Evolutionary conservation across 495 filamentous ascomycete species (phyloP).

Genomic region (Talaromyces borbonicus): DNA sequence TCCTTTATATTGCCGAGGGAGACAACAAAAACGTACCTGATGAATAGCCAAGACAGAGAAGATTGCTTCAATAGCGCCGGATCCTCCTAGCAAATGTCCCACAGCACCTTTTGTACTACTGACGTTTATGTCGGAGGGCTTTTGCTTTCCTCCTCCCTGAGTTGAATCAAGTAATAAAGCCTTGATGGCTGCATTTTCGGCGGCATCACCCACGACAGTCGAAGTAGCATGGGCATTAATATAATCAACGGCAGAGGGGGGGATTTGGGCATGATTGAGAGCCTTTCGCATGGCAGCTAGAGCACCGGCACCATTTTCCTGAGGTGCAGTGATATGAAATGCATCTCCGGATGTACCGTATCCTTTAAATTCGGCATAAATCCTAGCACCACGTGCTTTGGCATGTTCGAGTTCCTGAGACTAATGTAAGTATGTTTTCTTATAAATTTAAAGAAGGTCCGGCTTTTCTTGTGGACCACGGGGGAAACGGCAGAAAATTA

Average conservation of each 20-base stretch:
- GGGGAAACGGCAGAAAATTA: not conserved
- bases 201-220: conserved; percentile 74
- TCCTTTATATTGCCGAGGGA: no score
- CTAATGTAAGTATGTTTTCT: not conserved
- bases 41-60: conserved; percentile 71
- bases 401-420: conserved; percentile 77
- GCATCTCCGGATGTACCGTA: conserved; percentile 87
- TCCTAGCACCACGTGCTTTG: conserved; percentile 60
- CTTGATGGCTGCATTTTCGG: conserved; percentile 80
- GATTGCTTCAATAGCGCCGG: conserved; percentile 80
- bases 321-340: conserved; percentile 84
- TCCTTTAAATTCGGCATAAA: conserved; percentile 83
- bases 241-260: conserved; percentile 70
- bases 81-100: conserved; percentile 84
- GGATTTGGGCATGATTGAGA: conserved; percentile 58
- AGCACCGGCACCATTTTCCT: conserved; percentile 70
- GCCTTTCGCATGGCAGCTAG: conserved; percentile 77
- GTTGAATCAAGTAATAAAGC: conserved; percentile 47
- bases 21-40: conserved; percentile 38
- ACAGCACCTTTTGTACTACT: conserved; percentile 92
- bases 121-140: conserved; percentile 61
- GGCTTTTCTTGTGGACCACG: no score
- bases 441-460: no score
- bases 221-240: conserved; percentile 94
- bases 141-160: conserved; percentile 52